A percentile compares a stretch with the other conserved stretches of the same genome.
Evolutionary conservation across 306 rosid genomes (phyloP).

Genomic region (Prunus campanulata): DNA sequence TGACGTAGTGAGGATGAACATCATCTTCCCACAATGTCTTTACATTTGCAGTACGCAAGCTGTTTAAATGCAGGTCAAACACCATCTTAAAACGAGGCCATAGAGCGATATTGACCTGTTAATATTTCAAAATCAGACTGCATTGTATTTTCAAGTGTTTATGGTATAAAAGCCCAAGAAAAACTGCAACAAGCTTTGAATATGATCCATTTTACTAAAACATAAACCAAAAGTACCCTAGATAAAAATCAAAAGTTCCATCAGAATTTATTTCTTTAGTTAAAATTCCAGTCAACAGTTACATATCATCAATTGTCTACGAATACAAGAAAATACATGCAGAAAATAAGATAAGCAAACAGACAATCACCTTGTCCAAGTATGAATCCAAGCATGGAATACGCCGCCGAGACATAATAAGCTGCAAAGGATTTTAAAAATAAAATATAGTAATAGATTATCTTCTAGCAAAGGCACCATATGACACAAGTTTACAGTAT

Average conservation of each 20-base stretch:
- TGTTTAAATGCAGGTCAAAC: constrained; percentile 92
- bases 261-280: background rate
- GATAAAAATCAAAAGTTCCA: background rate
- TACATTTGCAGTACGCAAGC: constrained; percentile 83
- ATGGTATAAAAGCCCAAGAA: background rate
- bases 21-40: constrained; percentile 96
- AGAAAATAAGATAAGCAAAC: background rate
- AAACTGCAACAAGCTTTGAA: constrained; percentile 2
- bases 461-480: constrained; percentile 14
- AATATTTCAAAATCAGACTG: background rate
- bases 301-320: background rate
- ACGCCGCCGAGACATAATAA: constrained; percentile 86
- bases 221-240: background rate
- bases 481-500: background rate
- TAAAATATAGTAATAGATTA: constrained; percentile 17
- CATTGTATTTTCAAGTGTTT: background rate
- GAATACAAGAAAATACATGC: background rate
- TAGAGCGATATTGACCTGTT: constrained; percentile 81
- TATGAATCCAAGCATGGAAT: constrained; percentile 97
- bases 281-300: background rate
- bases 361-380: constrained; percentile 68
- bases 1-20: constrained; percentile 96
- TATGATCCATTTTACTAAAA: background rate
- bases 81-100: constrained; percentile 99
- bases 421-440: constrained; percentile 48